Base-by-base conservation (phyloP, 495 filamentous ascomycete species). In the Cladorrhinum samala region DNA sequence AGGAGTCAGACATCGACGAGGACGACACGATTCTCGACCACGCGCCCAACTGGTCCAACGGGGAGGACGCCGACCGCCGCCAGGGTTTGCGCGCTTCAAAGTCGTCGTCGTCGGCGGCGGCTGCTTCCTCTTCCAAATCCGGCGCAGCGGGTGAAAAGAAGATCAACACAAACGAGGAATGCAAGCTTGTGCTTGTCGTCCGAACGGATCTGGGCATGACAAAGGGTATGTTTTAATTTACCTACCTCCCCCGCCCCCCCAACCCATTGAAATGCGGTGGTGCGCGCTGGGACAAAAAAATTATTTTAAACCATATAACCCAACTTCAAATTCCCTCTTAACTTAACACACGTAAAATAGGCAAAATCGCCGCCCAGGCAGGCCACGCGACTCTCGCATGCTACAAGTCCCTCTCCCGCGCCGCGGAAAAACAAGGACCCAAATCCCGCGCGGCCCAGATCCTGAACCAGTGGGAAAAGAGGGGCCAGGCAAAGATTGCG, bases 301-400 rank as follows among this genome's bases (percentile, higher is more conserved):
- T n/a, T n/a, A n/a, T n/a, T n/a, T n/a, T n/a, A n/a, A n/a, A n/a
- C n/a, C n/a, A n/a, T n/a, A n/a, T n/a, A n/a, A n/a, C n/a, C n/a
- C n/a, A n/a, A n/a, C n/a, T n/a, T n/a, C n/a, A n/a, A n/a, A n/a
- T n/a, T n/a, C n/a, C n/a, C n/a, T n/a, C n/a, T n/a, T n/a, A n/a
- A n/a, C n/a, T n/a, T n/a, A n/a, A n/a, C n/a, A n/a, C n/a, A n/a
- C 18, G 36, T 13, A 39, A 20, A 46, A 48, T 56, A 95, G 93
- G 93, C 55, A 98, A 98, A 80, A 97, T 97, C 61, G 94, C 88
- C 49, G 93, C 93, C 6, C 94, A 98, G 76, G 88, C 84, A 69
- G 86, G 86, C n/a, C 93, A 98, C 70, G 93, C 93, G 8, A 95
- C 93, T 1, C 83, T 98, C 38, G 91, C 92, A 27, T 96, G 91